Evolutionary conservation across 768 basidiomycete species (phyloP), one percentile per base, ranked within the genome.

Genomic region (Leucosporidium scottii): DNA sequence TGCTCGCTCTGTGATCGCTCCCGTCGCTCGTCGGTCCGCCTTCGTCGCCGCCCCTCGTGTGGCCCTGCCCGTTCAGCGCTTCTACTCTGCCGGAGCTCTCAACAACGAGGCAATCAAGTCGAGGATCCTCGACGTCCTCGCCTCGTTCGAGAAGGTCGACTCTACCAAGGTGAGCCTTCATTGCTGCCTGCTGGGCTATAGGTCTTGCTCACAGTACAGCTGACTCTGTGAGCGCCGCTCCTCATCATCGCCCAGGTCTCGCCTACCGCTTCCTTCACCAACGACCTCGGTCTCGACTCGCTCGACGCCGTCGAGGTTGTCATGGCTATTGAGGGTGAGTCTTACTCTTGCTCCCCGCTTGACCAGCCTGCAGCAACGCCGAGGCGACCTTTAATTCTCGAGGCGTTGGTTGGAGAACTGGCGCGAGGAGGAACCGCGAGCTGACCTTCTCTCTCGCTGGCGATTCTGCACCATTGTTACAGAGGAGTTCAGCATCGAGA

Each of bases 301-400:
- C 81, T 99, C 77, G 96, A 99, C 78, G 85, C 93, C 25, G 93
- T 99, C 25, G 96, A 99, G 79, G 93, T 97, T 31, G 90, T 98
- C 75, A 96, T 99, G 93, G 92, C 94, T 50, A 88, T 99, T 73
- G 96, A 99, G 81, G 96, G 93, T 85, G 88, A 25, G 68, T 51
- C 44, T 21, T 18, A 4, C 51, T 25, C 50, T 25, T 23, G 9
- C n/a, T 23, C 15, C 13, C 15, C 4, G 25, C 18, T 28, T 31
- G 18, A 28, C 50, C 21, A n/a, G 50, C 15, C 25, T 51, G 15
- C 23, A 51, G 50, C 23, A 51, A 10, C 50, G 50, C 50, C 23
- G 25, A 51, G 50, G 8, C 50, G 21, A 27, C 18, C 5, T 23
- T 51, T 8, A 23, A 51, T 27, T 51, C 23, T 51, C 50, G 25